These are phyloP conservation scores for Kickxella alabastrina DNA, from an alignment of 192 early-diverging fungal species.

Conservation along the genomic window DNA sequence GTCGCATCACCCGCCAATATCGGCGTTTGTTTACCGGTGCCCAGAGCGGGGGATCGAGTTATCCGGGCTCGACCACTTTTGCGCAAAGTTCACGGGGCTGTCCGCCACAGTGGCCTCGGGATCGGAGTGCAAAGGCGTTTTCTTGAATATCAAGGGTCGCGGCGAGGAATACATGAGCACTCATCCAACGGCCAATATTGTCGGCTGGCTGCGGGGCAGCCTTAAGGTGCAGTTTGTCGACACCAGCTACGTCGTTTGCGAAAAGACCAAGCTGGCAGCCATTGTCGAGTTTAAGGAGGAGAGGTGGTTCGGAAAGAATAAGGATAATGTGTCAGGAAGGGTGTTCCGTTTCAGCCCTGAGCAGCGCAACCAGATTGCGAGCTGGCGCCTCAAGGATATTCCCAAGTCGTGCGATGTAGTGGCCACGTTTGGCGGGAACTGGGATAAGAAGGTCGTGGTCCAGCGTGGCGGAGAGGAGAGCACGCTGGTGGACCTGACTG, in stretches of 20 bases:
- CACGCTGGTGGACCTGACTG: conserved; percentile 56
- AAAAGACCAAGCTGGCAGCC: conserved; percentile 57
- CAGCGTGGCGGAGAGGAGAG: conserved; percentile 16
- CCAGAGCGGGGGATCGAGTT: conserved; percentile 59
- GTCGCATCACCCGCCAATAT: conserved; percentile 58
- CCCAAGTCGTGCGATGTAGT: conserved; percentile 52
- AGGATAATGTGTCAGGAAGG: conserved; percentile 64
- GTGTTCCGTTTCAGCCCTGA: conserved; percentile 61
- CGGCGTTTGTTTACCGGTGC: conserved; percentile 63
- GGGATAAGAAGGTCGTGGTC: conserved; percentile 60
- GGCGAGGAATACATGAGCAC: conserved; percentile 65
- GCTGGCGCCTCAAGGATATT: conserved; percentile 57
- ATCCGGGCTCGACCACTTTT: conserved; percentile 67
- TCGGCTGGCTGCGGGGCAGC: conserved; percentile 63
- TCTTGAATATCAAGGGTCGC: conserved; percentile 55
- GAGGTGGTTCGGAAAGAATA: conserved; percentile 64
- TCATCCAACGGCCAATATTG: conserved; percentile 63
- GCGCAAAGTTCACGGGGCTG: conserved; percentile 70
- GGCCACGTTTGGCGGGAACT: conserved; percentile 59
- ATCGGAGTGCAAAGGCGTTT: conserved; percentile 62
- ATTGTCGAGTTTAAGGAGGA: conserved; percentile 73
- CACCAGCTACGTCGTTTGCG: conserved; percentile 59
- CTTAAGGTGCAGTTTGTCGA: conserved; percentile 63
- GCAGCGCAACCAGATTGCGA: conserved; percentile 18
- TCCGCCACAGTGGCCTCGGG: conserved; percentile 67